Evolutionary conservation across 305 asterid species (phyloP), one percentile per base, ranked within the genome.

Genomic region (Fraxinus latifolia): DNA sequence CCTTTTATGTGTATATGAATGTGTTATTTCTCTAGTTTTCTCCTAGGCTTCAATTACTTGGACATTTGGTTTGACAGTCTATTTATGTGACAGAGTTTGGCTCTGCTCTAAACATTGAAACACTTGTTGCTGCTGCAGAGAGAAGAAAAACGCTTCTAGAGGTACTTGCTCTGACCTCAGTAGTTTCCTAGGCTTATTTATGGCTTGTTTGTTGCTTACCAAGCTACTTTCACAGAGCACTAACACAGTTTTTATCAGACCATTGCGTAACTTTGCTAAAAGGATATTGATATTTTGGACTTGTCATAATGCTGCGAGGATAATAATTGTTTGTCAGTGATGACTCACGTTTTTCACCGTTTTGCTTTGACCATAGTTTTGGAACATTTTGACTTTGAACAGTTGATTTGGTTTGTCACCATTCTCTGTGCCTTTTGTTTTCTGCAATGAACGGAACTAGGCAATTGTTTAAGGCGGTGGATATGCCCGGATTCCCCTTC

Each of bases 111-210:
- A 97, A 97, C 88, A 97, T 97, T 78, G 98, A 93, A 86, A 97
- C 99, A 77, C 97, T 97, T 81, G 94, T 97, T 87, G 98, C 98
- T 72, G 99, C 99, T 3, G 99, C 99, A 50, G 99, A 97, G 90
- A 93, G 97, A 87, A 93, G 97, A 84, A 96, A 91, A 81, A 91
- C 94, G 78, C 98, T 97, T 47, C 89, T 95, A 81, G 98, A 97
- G 99, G 99, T 97, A 87, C 77, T 75, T 82, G 75, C 70, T 88
- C 81, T 32, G 42, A 32, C 25, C 39, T 80, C 70, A 21, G 78
- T 58, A 68, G 78, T 78, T 72, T 68, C 77, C 58, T 67, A 12
- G 53, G 73, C 33, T 3, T 62, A 42, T 84, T 83, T 80, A 76
- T 70, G 62, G 55, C 36, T 73, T 67, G 12, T 76, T 79, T 42